phyloP scores from a whole-genome alignment of 148 eudicot species.

The Vaccinium darrowii region DNA sequence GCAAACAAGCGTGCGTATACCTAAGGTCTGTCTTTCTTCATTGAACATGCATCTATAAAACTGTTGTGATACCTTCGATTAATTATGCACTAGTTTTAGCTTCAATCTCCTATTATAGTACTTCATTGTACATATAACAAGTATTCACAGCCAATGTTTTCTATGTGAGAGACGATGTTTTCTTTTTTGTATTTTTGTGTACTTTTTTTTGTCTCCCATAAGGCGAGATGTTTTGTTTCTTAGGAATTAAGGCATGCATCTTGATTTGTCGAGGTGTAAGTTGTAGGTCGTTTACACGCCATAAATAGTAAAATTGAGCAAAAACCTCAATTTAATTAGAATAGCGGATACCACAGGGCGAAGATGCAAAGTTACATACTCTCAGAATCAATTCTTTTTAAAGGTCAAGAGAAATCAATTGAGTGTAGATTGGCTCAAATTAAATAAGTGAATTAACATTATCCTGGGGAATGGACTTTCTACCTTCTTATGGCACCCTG shows the following conservation, averaged over 20 bases:
- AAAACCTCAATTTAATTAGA: not conserved
- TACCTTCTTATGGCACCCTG: too few species aligned
- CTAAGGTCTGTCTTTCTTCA: constrained; percentile 55
- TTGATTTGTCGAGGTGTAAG: not conserved
- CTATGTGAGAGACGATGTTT: not conserved
- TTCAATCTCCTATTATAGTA: not conserved
- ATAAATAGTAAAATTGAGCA: not conserved
- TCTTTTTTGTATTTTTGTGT: not conserved
- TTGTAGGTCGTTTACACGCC: not conserved
- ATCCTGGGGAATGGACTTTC: too few species aligned
- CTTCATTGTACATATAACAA: not conserved
- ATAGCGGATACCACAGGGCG: not conserved
- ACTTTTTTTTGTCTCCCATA: not conserved
- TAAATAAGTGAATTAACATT: not conserved
- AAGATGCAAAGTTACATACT: not conserved
- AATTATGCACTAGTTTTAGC: not conserved
- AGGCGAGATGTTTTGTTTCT: not conserved
- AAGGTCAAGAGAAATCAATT: not conserved
- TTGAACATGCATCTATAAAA: not conserved
- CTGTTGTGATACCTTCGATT: not conserved
- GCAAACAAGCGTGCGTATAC: constrained; percentile 57
- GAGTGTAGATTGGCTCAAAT: not conserved
- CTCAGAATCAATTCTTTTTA: not conserved
- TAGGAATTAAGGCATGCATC: not conserved
- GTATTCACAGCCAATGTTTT: not conserved